Evolutionary conservation across 129 eudicot genomes (phyloP).

Genomic region (Kitagawia praeruptora): DNA sequence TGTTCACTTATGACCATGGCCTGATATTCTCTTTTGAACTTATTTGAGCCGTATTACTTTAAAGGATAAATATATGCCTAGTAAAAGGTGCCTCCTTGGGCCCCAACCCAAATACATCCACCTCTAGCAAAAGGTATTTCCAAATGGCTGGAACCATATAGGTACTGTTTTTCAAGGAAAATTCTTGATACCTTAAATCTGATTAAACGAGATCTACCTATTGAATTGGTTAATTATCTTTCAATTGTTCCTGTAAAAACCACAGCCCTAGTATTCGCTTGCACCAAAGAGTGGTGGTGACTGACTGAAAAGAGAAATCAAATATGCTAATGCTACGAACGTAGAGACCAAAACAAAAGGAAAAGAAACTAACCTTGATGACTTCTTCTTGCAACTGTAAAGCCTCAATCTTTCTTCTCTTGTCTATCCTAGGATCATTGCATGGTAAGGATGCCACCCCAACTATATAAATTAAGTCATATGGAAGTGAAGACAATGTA

Average conservation of each 20-base stretch:
- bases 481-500: constrained; percentile 86
- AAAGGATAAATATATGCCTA: background rate
- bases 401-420: constrained; percentile 78
- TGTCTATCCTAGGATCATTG: constrained; percentile 86
- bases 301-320: no score
- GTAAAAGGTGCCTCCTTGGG: background rate
- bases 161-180: background rate
- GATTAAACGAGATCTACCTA: no score
- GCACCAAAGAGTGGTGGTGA: no score
- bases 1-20: background rate
- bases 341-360: no score
- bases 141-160: background rate
- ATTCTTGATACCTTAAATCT: background rate
- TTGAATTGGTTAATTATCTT: no score
- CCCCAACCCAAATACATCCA: background rate
- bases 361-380: constrained; percentile 56
- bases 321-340: no score
- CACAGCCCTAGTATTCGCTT: no score
- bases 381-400: constrained; percentile 88
- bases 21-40: background rate
- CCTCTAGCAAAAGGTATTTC: no score
- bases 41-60: background rate
- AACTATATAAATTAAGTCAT: constrained; percentile 87
- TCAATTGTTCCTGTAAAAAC: no score
- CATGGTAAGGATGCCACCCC: constrained; percentile 69